Conservation (phyloP, 768 basidiomycete species). For the Pleurotus tuoliensis region DNA sequence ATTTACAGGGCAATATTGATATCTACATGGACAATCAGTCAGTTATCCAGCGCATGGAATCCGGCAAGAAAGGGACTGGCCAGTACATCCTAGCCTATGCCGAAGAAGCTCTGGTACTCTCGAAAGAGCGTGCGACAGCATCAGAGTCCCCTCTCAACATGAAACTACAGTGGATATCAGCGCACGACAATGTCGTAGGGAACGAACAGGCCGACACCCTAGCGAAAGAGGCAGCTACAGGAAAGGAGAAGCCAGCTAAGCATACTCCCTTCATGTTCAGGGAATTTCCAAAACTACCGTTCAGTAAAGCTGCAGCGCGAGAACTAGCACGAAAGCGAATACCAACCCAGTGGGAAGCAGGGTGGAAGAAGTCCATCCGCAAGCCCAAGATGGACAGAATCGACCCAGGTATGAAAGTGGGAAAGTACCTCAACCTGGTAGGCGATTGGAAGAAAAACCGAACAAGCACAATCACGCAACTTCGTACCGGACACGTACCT, state of each 20-base stretch:
- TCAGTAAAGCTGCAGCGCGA: too few relatives aligned
- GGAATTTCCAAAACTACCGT: too few relatives aligned
- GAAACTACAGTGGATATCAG: conserved; percentile 20
- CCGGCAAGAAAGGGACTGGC: background rate
- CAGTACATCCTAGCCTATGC: background rate
- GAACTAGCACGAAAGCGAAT: too few relatives aligned
- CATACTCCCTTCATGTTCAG: background rate
- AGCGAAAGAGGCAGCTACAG: conserved; percentile 18
- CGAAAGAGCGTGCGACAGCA: background rate
- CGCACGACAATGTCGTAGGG: conserved; percentile 15
- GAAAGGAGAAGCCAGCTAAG: background rate
- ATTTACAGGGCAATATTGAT: background rate
- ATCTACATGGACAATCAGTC: conserved; percentile 15
- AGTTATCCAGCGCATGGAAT: conserved; percentile 1
- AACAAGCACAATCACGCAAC: background rate
- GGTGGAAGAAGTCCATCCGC: background rate
- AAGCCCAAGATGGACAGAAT: background rate
- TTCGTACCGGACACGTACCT: background rate
- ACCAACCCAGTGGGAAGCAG: too few relatives aligned
- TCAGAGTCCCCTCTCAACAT: background rate
- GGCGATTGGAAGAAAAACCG: background rate
- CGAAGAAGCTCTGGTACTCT: background rate
- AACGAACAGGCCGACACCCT: conserved; percentile 18
- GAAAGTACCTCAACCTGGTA: background rate
- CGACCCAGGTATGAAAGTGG: background rate